phyloP scores from a whole-genome alignment of 352 stramenopile species.

The Globisporangium okanoganense region DNA sequence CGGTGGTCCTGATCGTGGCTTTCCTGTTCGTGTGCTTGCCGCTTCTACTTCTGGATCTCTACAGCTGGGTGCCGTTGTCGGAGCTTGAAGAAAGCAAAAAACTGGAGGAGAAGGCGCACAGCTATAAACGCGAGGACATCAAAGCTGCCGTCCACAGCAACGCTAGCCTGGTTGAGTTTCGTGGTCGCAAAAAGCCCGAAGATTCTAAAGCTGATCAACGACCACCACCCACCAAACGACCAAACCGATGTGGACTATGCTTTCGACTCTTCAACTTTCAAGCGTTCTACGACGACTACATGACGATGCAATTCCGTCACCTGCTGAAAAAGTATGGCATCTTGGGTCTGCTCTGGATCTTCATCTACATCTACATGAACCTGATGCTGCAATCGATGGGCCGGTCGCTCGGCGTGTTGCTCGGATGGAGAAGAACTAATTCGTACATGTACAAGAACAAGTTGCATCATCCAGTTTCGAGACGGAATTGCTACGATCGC shows the following conservation, averaged over 20 bases:
- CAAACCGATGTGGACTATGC: not conserved
- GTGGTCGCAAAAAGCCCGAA: not conserved
- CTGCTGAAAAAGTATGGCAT: slow-evolving; percentile 41
- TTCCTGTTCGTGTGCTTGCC: slow-evolving; percentile 56
- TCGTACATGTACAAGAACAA: slow-evolving; percentile 46
- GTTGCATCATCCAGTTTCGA: slow-evolving; percentile 20
- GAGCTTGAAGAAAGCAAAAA: slow-evolving; percentile 33
- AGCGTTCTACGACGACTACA: slow-evolving; percentile 43
- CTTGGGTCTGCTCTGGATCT: slow-evolving; percentile 34
- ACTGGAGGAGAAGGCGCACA: slow-evolving; percentile 25
- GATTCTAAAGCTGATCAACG: not conserved
- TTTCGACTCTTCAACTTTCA: slow-evolving; percentile 8
- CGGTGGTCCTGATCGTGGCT: slow-evolving; percentile 32
- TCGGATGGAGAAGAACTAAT: slow-evolving; percentile 31
- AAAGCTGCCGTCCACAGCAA: slow-evolving; percentile 51
- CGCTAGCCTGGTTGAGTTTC: slow-evolving; percentile 34
- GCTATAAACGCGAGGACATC: slow-evolving; percentile 30
- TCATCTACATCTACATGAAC: slow-evolving; percentile 45
- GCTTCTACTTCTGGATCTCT: slow-evolving; percentile 51
- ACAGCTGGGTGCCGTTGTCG: slow-evolving; percentile 47
- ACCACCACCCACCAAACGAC: not conserved
- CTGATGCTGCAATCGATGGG: slow-evolving; percentile 51
- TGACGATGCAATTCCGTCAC: slow-evolving; percentile 19
- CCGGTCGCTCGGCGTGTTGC: slow-evolving; percentile 29
- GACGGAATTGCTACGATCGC: slow-evolving; percentile 29